phyloP scores from a whole-genome alignment of 208 protist genomes.

The Leptomonas seymouri region DNA sequence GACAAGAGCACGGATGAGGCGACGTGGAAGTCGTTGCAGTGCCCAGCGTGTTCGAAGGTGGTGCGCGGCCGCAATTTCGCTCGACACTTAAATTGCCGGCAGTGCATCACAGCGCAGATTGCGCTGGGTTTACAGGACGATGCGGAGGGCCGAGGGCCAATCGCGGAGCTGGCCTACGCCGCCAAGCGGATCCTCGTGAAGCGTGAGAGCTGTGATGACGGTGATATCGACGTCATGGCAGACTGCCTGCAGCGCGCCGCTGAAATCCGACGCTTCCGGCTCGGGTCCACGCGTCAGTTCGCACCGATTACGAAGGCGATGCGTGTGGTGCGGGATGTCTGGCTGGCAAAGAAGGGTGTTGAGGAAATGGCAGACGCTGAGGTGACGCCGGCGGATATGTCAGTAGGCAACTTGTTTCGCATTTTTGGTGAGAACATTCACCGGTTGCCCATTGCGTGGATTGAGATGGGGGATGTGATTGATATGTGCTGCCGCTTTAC shows the following conservation, averaged over 20 bases:
- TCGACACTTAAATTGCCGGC: slow-evolving; percentile 78
- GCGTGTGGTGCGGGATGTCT: slow-evolving; percentile 77
- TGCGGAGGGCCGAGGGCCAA: slow-evolving; percentile 65
- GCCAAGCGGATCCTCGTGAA: slow-evolving; percentile 72
- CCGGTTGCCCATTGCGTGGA: slow-evolving; percentile 90
- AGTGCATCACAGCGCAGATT: slow-evolving; percentile 89
- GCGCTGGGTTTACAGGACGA: slow-evolving; percentile 80
- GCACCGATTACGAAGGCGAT: slow-evolving; percentile 86
- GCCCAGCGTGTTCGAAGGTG: slow-evolving; percentile 85
- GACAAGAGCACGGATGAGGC: slow-evolving; percentile 43
- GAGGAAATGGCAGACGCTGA: slow-evolving; percentile 54
- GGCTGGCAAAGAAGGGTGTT: slow-evolving; percentile 74
- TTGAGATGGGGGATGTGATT: slow-evolving; percentile 92
- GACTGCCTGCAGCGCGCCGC: slow-evolving; percentile 57
- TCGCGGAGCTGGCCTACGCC: slow-evolving; percentile 77
- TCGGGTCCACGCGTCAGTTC: slow-evolving; percentile 75
- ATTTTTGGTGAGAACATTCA: slow-evolving; percentile 81
- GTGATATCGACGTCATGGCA: slow-evolving; percentile 79
- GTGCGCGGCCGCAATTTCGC: slow-evolving; percentile 87
- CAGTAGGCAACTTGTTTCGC: slow-evolving; percentile 76
- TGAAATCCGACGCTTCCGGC: slow-evolving; percentile 73
- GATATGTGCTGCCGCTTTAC: slow-evolving; percentile 91
- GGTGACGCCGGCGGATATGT: slow-evolving; percentile 59
- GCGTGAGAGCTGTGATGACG: slow-evolving; percentile 68
- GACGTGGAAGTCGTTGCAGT: slow-evolving; percentile 85